Evolutionary conservation across 2,329 filamentous ascomycete genomes (phyloP).

Genomic region (Fusarium albosuccineum): DNA sequence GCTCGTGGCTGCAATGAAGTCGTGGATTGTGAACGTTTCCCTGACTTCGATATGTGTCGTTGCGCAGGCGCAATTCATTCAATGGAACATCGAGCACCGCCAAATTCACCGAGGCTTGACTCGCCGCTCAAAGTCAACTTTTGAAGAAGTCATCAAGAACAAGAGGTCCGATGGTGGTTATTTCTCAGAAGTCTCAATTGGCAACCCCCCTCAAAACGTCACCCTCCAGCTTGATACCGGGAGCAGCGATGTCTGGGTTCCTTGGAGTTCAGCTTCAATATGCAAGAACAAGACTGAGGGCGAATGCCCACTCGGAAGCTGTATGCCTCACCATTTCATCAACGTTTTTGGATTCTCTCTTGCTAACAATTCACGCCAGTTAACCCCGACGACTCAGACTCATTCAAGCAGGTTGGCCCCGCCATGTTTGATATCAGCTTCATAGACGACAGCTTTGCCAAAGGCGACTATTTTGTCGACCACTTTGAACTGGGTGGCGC

Average conservation of each 20-base stretch:
- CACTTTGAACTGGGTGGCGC: conserved; percentile 66
- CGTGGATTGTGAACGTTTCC: conserved; percentile 33
- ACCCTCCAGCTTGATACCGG: conserved; percentile 74
- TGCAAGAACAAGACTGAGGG: conserved; percentile 50
- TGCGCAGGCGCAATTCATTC: conserved; percentile 54
- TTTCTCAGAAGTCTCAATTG: conserved; percentile 68
- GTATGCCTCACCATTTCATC: conserved; percentile 51
- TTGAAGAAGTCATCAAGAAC: conserved; percentile 61
- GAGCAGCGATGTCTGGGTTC: conserved; percentile 75
- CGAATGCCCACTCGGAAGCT: conserved; percentile 61
- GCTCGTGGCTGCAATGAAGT: conserved; percentile 42
- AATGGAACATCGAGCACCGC: conserved; percentile 62
- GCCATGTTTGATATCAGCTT: conserved; percentile 70
- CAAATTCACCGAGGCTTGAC: conserved; percentile 47
- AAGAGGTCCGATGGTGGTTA: conserved; percentile 62
- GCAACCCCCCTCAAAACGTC: conserved; percentile 68
- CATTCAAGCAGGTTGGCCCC: conserved; percentile 58
- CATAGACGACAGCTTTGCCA: conserved; percentile 69
- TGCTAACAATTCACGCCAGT: conserved; percentile 56
- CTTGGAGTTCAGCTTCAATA: conserved; percentile 53
- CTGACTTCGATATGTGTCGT: conserved; percentile 42
- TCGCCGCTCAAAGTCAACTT: conserved; percentile 55
- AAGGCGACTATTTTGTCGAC: conserved; percentile 71
- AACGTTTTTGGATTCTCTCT: not conserved
- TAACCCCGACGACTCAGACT: conserved; percentile 58